phyloP scores from a whole-genome alignment of 129 eudicot species.

The Smallanthus sonchifolius region DNA sequence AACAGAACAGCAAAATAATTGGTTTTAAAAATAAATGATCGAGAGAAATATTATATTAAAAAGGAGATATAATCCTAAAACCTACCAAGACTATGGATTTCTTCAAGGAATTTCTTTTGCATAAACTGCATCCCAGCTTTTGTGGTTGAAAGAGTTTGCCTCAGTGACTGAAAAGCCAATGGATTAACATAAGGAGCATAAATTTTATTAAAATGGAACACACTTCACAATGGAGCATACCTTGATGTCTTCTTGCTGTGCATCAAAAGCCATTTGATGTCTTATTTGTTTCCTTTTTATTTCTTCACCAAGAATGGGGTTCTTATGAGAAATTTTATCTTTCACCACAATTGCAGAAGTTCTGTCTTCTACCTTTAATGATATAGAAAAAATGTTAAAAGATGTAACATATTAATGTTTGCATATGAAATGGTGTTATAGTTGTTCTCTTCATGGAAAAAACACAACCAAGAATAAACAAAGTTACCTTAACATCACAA shows the following conservation, averaged over 20 bases:
- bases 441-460: not conserved
- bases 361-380: constrained; percentile 38
- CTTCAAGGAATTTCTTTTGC: constrained; percentile 85
- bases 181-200: constrained; percentile 3
- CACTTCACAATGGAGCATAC: constrained; percentile 30
- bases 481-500: constrained; percentile 42
- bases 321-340: constrained; percentile 30
- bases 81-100: constrained; percentile 74
- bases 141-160: constrained; percentile 63
- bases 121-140: constrained; percentile 85
- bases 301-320: constrained; percentile 42
- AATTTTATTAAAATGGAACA: not conserved
- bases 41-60: not conserved
- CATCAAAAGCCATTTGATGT: constrained; percentile 54
- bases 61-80: not conserved
- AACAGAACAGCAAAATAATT: not conserved
- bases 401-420: not conserved
- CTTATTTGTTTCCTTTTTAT: constrained; percentile 40
- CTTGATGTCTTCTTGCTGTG: constrained; percentile 64
- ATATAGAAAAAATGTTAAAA: constrained; percentile 4
- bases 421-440: not conserved
- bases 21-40: constrained; percentile 1
- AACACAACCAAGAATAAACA: not conserved
- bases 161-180: constrained; percentile 49
- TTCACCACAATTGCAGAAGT: constrained; percentile 19